These are phyloP conservation scores for Talinum fruticosum DNA, from an alignment of 148 eudicot species.

Conservation along the genomic window DNA sequence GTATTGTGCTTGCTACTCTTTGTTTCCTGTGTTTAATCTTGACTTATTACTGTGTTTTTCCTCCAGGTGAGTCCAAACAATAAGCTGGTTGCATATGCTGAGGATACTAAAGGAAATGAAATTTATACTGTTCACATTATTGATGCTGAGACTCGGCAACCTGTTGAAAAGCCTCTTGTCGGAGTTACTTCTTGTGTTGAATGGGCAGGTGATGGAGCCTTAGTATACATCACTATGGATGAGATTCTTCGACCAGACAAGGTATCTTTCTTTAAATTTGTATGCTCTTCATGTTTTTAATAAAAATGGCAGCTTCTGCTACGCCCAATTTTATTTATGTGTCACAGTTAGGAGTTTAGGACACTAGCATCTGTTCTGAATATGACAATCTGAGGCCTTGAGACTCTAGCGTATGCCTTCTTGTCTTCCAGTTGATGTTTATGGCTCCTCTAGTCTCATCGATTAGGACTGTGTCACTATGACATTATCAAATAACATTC, in stretches of 20 bases:
- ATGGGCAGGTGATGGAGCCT: constrained; percentile 87
- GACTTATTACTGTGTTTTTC: background rate
- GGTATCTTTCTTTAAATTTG: constrained; percentile 38
- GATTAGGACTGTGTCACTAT: too few relatives aligned
- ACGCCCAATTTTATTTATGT: background rate
- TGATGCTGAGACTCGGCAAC: constrained; percentile 59
- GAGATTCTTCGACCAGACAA: constrained; percentile 79
- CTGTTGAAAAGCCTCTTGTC: constrained; percentile 61
- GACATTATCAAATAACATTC: too few relatives aligned
- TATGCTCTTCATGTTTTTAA: background rate
- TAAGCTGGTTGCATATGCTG: constrained; percentile 85
- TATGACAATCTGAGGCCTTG: too few relatives aligned
- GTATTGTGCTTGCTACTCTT: constrained; percentile 2
- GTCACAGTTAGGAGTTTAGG: background rate
- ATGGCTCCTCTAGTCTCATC: too few relatives aligned
- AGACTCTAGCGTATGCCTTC: too few relatives aligned
- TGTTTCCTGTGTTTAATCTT: background rate
- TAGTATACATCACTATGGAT: constrained; percentile 80
- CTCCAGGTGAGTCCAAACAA: constrained; percentile 78
- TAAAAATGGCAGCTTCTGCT: background rate
- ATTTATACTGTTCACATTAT: constrained; percentile 60
- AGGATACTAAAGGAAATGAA: constrained; percentile 94
- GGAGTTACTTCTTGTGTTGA: constrained; percentile 61
- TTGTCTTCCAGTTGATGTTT: too few relatives aligned
- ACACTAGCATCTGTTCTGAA: too few relatives aligned